These are phyloP conservation scores for Neophaeococcomyces mojaviensis DNA, from an alignment of 2,329 filamentous ascomycete genomes.

Conservation along the genomic window DNA sequence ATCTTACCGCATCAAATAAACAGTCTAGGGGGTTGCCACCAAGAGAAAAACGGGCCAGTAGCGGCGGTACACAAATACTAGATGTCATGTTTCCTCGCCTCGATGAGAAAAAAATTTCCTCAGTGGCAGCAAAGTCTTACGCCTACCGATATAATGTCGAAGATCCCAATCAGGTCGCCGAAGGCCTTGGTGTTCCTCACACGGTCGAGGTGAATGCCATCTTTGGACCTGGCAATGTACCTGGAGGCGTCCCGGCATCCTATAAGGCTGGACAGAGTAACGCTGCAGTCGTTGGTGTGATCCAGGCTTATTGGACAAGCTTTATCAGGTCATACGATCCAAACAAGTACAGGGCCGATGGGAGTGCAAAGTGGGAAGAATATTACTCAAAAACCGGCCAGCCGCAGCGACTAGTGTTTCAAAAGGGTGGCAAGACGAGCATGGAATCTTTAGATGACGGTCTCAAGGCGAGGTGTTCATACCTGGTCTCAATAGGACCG, in stretches of 20 bases:
- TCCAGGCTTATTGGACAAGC: conserved; percentile 67
- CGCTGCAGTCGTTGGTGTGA: conserved; percentile 48
- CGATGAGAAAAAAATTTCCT: neutral
- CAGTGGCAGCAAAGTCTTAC: conserved; percentile 25
- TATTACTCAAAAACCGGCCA: conserved; percentile 20
- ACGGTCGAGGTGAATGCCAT: conserved; percentile 60
- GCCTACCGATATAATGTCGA: conserved; percentile 65
- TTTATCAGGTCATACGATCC: conserved; percentile 63
- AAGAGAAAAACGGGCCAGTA: neutral
- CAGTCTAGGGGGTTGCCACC: neutral
- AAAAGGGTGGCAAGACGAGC: conserved; percentile 34
- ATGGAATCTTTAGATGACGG: conserved; percentile 39
- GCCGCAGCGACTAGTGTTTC: conserved; percentile 35
- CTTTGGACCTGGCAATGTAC: conserved; percentile 55
- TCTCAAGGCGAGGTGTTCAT: conserved; percentile 41
- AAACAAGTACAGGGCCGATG: conserved; percentile 39
- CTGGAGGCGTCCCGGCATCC: conserved; percentile 11
- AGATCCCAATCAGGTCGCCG: conserved; percentile 46
- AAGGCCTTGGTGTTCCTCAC: conserved; percentile 59
- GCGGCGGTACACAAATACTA: neutral
- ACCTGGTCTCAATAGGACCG: conserved; percentile 43
- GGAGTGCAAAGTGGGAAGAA: conserved; percentile 14
- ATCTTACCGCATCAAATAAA: conserved; percentile 10
- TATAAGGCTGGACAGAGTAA: conserved; percentile 39
- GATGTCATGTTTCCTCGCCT: neutral